phyloP scores from a whole-genome alignment of 306 rosid genomes.

The Canavalia gladiata region DNA sequence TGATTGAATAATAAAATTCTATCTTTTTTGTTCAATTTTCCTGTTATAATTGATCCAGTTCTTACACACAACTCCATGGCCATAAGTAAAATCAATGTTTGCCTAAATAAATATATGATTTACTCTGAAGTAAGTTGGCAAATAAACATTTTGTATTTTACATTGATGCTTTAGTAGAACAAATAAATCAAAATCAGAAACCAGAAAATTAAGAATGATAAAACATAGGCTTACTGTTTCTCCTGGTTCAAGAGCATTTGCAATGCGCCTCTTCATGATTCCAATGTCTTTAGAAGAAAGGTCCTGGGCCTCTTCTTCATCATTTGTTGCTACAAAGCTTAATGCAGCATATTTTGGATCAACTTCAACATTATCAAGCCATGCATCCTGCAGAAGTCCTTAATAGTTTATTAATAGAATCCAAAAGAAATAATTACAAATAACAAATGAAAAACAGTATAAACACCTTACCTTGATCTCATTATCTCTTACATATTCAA shows the following conservation, averaged over 20 bases:
- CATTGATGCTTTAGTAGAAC: slow-evolving; percentile 21
- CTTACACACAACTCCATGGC: slow-evolving; percentile 23
- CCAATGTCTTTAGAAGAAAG: slow-evolving; percentile 77
- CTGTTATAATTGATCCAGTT: too few relatives aligned
- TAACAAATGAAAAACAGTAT: not conserved
- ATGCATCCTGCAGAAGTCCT: slow-evolving; percentile 76
- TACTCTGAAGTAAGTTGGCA: not conserved
- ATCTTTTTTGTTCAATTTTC: too few relatives aligned
- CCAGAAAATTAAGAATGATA: slow-evolving; percentile 31
- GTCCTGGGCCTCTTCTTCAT: slow-evolving; percentile 63
- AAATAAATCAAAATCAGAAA: slow-evolving; percentile 29
- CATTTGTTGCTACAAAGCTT: slow-evolving; percentile 45
- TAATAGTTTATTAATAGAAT: slow-evolving; percentile 26
- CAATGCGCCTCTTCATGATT: slow-evolving; percentile 86
- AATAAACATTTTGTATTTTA: not conserved
- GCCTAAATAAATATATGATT: not conserved
- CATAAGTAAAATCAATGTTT: not conserved
- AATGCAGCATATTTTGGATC: slow-evolving; percentile 75
- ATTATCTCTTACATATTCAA: slow-evolving; percentile 77
- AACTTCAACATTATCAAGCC: slow-evolving; percentile 88
- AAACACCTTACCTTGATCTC: slow-evolving; percentile 60
- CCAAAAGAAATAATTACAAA: slow-evolving; percentile 2
- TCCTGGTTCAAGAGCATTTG: slow-evolving; percentile 78
- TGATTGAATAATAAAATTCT: too few relatives aligned
- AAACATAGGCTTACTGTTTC: slow-evolving; percentile 68